Percentiles rank a stretch among this genome's conserved stretches.
These are phyloP conservation scores for Parathielavia appendiculata DNA, from an alignment of 495 filamentous ascomycete genomes.

Conservation along the genomic window DNA sequence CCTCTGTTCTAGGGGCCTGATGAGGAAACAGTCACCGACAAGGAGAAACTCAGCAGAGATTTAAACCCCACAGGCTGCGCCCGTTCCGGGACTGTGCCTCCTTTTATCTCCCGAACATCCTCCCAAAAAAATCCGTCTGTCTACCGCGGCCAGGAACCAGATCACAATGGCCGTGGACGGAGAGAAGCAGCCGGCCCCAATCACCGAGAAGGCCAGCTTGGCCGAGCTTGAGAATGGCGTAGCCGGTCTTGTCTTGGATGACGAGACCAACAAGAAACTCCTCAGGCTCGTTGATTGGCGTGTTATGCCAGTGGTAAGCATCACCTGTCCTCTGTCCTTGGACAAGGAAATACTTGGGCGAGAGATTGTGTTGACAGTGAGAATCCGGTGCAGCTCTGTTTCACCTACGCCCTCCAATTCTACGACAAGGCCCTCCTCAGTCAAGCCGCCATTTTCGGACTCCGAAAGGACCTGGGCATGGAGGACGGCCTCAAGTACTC, in stretches of 20 bases:
- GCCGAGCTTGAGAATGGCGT: neutral
- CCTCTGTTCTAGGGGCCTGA: neutral
- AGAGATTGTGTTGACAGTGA: too few relatives aligned
- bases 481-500: conserved; percentile 12
- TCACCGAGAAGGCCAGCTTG: conserved; percentile 3
- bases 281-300: conserved; percentile 7
- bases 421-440: conserved; percentile 14
- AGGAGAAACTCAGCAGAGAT: neutral
- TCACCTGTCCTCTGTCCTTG: too few relatives aligned
- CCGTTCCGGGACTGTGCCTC: too few relatives aligned
- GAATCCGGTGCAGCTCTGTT: conserved; percentile 1
- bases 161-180: neutral
- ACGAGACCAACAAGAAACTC: conserved; percentile 10
- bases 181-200: neutral
- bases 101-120: too few relatives aligned
- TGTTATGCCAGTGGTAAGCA: conserved; percentile 10
- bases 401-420: conserved; percentile 14
- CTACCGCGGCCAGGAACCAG: too few relatives aligned
- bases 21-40: neutral
- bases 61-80: neutral
- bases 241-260: neutral
- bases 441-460: conserved; percentile 12
- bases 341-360: too few relatives aligned
- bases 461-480: conserved; percentile 11
- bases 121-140: too few relatives aligned